Evolutionary conservation across 768 basidiomycete species (phyloP), one percentile per base, ranked within the genome.

Genomic region (Cystofilobasidium capitatum): DNA sequence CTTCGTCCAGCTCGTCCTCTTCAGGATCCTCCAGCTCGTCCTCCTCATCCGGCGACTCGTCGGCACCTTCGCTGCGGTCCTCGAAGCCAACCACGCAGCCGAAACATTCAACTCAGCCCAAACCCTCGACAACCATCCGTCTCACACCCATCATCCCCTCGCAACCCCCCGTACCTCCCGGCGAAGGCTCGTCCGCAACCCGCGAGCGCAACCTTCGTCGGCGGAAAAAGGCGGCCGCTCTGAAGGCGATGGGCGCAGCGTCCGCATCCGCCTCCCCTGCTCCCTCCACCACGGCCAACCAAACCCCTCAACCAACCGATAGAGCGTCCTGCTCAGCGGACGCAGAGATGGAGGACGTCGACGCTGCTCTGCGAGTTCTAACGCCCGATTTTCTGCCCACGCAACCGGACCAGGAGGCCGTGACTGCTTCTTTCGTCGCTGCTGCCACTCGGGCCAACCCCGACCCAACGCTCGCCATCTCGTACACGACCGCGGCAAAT

Each of bases 181-280:
- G 66, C 0, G 26, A 40, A 37, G 66, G 66, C 16, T 60, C 60
- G 12, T 29, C 66, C n/a, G 61, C 60, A 1, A 68, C 66, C 2
- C 60, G 51, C 20, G 66, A 68, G 55, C 60, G 66, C 17, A 68
- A 68, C 42, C 31, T 68, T 2, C 66, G 66, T 22, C 60, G 66
- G 22, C 39, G 66, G 10, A 51, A 55, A 33, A 68, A 68, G 47
- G 63, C 62, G 40, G 59, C 59, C 3, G 61, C 61, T 20, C 61
- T 68, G n/a, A 68, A 45, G 42, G 60, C 51, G 2, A 26, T 31
- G 16, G 22, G n/a, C 0, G 39, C 20, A 3, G 24, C 29, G 16
- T 29, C 49, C 14, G 16, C 47, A n/a, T 9, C n/a, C 33, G 26
- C 17, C 58, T 60, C 14, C 8, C 22, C 58, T 6, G n/a, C 58